These are phyloP conservation scores for Linum trigynum DNA, from an alignment of 345 rosid species.

Conservation along the genomic window DNA sequence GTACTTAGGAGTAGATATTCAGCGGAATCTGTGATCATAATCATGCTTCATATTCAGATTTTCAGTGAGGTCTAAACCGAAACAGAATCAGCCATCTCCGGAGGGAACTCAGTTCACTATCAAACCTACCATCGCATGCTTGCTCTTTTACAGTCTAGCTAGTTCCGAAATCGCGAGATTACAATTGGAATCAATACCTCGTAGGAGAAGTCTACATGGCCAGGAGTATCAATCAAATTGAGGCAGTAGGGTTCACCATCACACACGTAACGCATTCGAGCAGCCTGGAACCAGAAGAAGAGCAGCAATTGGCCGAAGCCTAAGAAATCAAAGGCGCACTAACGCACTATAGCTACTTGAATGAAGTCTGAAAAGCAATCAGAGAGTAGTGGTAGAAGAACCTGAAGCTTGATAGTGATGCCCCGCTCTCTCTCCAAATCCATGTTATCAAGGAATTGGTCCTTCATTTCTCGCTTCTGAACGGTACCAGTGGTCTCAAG, in stretches of 20 bases:
- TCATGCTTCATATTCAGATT: neutral
- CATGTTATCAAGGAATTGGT: slow-evolving; percentile 95
- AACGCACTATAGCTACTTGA: neutral
- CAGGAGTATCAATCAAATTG: slow-evolving; percentile 94
- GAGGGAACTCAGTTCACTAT: too few species aligned
- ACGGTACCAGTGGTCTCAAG: slow-evolving; percentile 94
- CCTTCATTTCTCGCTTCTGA: slow-evolving; percentile 89
- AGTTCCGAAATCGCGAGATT: too few species aligned
- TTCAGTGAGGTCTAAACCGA: too few species aligned
- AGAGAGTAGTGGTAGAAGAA: slow-evolving; percentile 5
- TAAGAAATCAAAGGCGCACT: neutral
- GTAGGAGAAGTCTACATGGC: slow-evolving; percentile 95
- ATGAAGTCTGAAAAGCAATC: neutral
- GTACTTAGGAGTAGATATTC: neutral
- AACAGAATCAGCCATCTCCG: too few species aligned
- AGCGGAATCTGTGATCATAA: neutral
- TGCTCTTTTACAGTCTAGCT: too few species aligned
- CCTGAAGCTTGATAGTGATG: slow-evolving; percentile 96
- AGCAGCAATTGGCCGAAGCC: slow-evolving; percentile 3
- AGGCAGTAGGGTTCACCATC: slow-evolving; percentile 61
- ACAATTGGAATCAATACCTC: slow-evolving; percentile 43
- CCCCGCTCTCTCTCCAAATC: slow-evolving; percentile 98
- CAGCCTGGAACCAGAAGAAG: slow-evolving; percentile 44
- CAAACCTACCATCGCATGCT: too few species aligned
- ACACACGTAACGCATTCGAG: slow-evolving; percentile 85